Conservation (phyloP, 202 grass and related monocot species). For the Eragrostis tef region DNA sequence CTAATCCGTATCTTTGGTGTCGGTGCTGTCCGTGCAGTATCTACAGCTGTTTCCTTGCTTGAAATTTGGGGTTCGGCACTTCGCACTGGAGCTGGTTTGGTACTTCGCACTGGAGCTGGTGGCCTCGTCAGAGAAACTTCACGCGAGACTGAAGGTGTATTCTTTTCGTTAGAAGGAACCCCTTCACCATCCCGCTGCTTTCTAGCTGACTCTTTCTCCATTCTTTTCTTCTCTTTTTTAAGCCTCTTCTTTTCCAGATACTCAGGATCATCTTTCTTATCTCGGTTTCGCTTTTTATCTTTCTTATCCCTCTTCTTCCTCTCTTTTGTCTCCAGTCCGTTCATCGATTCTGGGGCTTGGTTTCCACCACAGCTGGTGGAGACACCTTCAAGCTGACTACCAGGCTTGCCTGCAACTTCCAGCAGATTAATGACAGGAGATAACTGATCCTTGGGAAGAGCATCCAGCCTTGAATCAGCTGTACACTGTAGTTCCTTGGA, state of each 20-base stretch:
- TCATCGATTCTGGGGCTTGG: slow-evolving; percentile 41
- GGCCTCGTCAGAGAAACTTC: slow-evolving; percentile 37
- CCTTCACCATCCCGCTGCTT: slow-evolving; percentile 60
- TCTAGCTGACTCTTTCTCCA: slow-evolving; percentile 79
- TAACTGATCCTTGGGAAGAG: slow-evolving; percentile 43
- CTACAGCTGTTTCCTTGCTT: slow-evolving; percentile 52
- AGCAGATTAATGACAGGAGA: slow-evolving; percentile 48
- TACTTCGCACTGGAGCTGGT: slow-evolving; percentile 37
- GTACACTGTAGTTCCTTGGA: slow-evolving; percentile 85
- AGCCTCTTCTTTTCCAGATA: slow-evolving; percentile 84
- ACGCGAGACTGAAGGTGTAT: slow-evolving; percentile 45
- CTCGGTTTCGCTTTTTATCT: slow-evolving; percentile 71
- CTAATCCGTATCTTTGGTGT: slow-evolving; percentile 72
- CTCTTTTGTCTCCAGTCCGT: slow-evolving; percentile 57
- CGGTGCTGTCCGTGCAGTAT: slow-evolving; percentile 47
- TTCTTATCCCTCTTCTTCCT: slow-evolving; percentile 79
- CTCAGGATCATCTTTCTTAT: slow-evolving; percentile 78
- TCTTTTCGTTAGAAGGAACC: slow-evolving; percentile 44
- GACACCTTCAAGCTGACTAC: slow-evolving; percentile 47
- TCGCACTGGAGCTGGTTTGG: slow-evolving; percentile 29
- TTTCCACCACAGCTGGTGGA: slow-evolving; percentile 59
- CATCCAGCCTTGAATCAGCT: slow-evolving; percentile 71
- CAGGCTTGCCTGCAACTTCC: slow-evolving; percentile 38
- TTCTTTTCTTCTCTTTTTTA: slow-evolving; percentile 83
- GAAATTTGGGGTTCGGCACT: slow-evolving; percentile 56